A percentile compares a stretch with the other conserved stretches of the same genome.
These are phyloP conservation scores for Gracilaria gracilis DNA, from an alignment of 23 red algal species.

Conservation along the genomic window DNA sequence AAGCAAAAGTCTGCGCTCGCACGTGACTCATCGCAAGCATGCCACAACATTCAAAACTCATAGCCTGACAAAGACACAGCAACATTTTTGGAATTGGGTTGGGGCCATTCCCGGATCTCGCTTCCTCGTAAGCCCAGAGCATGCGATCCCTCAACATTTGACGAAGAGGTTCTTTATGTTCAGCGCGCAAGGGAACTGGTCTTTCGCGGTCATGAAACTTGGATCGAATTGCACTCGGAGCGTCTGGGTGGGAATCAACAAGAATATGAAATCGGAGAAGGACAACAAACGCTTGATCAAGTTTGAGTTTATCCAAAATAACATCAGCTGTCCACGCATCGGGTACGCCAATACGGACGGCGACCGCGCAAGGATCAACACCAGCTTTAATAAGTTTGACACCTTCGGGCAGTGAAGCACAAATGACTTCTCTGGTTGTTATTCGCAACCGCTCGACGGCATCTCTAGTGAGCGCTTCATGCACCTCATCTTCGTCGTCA, in stretches of 20 bases:
- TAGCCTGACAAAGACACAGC: slow-evolving; percentile 35
- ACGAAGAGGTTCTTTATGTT: slow-evolving; percentile 57
- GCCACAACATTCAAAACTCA: slow-evolving; percentile 71
- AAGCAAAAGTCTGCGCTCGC: slow-evolving; percentile 37
- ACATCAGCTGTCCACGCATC: slow-evolving; percentile 63
- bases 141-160: slow-evolving; percentile 70
- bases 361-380: slow-evolving; percentile 52
- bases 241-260: slow-evolving; percentile 67
- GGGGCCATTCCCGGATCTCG: slow-evolving; percentile 5
- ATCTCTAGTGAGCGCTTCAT: slow-evolving; percentile 43
- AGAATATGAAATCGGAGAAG: slow-evolving; percentile 57
- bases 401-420: slow-evolving; percentile 52
- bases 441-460: slow-evolving; percentile 47
- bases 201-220: slow-evolving; percentile 29
- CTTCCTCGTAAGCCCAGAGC: slow-evolving; percentile 23
- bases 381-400: slow-evolving; percentile 41
- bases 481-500: slow-evolving; percentile 8
- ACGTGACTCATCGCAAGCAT: slow-evolving; percentile 57
- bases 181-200: slow-evolving; percentile 39
- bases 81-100: slow-evolving; percentile 37
- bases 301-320: slow-evolving; percentile 63
- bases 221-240: slow-evolving; percentile 25
- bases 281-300: slow-evolving; percentile 53
- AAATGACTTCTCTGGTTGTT: slow-evolving; percentile 39
- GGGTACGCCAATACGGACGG: slow-evolving; percentile 64